Evolutionary conservation across 371 early-diverging fungal species (phyloP), one percentile per base, ranked within the genome.

Genomic region (Mortierella sp.): DNA sequence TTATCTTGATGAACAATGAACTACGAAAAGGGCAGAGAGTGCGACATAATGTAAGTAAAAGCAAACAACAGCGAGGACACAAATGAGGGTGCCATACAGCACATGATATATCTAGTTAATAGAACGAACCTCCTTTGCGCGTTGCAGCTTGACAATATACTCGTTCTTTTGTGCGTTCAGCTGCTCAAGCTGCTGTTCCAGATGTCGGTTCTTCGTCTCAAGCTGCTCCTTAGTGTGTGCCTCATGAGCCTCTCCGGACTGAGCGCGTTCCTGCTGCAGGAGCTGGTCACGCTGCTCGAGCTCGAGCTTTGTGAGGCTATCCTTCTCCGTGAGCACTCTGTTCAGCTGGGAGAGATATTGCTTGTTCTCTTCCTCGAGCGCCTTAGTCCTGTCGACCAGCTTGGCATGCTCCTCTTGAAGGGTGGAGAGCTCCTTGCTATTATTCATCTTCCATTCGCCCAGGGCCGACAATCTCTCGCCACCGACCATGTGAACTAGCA

Each of bases 81-180:
- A 21, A 50, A 34, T 28, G 32, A 39, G n/a, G n/a, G n/a, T n/a
- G n/a, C n/a, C n/a, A 9, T 17, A 50, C 17, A 11, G 7, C 8
- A 30, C 0, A 31, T 14, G 12, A 15, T 28, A 15, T 7, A 42
- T 23, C 14, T 34, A 7, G 34, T 15, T 15, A 23, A 23, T 47
- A 46, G 8, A 30, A 52, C n/a, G 50, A 80, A 90, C 89, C 78
- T 92, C 93, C 76, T 91, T 91, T 14, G 93, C 91, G 61, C 89
- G 90, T 67, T 90, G 90, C 34, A 92, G 68, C 66, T 83, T 86
- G 65, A 80, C 31, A 46, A 83, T 83, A 34, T 72, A 58, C 30
- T 76, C 43, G 49, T 81, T 73, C 6, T 82, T 54, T 39, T 90
- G 90, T 64, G 67, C 87, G 81, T 58, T 83, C 82, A 69, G 89